Percentiles rank a stretch among this genome's conserved stretches.
Conservation (phyloP, 139 green algal species). For the Gonium pectorale region DNA sequence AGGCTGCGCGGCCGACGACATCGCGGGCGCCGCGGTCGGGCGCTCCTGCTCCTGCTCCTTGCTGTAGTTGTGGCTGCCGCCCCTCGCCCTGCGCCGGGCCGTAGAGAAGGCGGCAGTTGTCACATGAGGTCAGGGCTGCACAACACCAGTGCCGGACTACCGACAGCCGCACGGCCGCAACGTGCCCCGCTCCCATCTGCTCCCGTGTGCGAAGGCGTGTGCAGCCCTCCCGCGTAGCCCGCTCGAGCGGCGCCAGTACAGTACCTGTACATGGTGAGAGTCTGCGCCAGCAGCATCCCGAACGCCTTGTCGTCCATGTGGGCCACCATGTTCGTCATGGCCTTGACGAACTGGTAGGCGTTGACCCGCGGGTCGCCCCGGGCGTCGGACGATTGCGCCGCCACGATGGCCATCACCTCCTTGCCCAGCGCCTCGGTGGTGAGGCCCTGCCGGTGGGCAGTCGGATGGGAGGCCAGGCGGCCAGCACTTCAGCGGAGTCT, state of each 20-base stretch:
- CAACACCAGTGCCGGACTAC: too few species aligned
- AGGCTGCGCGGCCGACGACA: too few species aligned
- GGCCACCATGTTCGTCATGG: neutral
- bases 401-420: conserved; percentile 22
- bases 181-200: too few species aligned
- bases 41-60: conserved; percentile 6
- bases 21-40: too few species aligned
- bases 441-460: neutral
- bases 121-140: too few species aligned
- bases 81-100: neutral
- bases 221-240: too few species aligned
- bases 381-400: neutral
- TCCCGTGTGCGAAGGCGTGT: too few species aligned
- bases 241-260: neutral
- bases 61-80: neutral
- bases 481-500: too few species aligned
- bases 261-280: conserved; percentile 12
- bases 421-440: conserved; percentile 3
- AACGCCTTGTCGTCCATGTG: neutral
- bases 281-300: neutral
- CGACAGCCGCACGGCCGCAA: too few species aligned
- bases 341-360: conserved; percentile 8
- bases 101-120: too few species aligned
- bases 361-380: conserved; percentile 1
- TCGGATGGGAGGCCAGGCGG: neutral